phyloP scores from a whole-genome alignment of 2,329 filamentous ascomycete species.

The Colletotrichum sojae region DNA sequence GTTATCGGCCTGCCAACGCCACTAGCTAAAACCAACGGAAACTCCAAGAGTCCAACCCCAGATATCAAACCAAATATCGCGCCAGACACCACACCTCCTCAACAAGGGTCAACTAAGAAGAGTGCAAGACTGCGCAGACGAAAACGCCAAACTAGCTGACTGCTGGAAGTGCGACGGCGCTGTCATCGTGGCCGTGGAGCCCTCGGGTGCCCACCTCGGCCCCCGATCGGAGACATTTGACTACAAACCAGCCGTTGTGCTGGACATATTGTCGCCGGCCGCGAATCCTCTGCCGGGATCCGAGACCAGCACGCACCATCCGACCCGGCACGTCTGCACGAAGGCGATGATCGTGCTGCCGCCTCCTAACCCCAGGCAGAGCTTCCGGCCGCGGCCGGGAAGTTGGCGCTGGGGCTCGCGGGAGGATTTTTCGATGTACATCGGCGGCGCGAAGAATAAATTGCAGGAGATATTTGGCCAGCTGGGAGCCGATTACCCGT shows the following conservation, averaged over 20 bases:
- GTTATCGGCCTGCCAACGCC: not conserved
- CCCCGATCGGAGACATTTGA: not conserved
- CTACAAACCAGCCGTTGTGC: not conserved
- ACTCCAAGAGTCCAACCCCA: not conserved
- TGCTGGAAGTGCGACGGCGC: conserved; percentile 9
- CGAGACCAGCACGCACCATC: not conserved
- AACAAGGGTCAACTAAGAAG: conserved; percentile 6
- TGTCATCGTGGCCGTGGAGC: conserved; percentile 3
- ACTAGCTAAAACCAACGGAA: not conserved
- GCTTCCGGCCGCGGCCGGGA: not conserved
- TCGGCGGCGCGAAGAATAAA: not conserved
- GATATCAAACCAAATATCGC: not conserved
- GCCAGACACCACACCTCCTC: not conserved
- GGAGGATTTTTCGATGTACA: not conserved
- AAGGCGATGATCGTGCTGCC: not conserved
- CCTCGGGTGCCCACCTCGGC: not conserved
- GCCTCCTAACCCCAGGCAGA: not conserved
- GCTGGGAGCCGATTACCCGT: not conserved
- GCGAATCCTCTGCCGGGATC: not conserved
- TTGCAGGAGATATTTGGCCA: not conserved
- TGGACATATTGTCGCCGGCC: not conserved
- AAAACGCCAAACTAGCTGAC: conserved; percentile 14
- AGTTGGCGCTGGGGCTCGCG: not conserved
- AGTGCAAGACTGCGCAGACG: conserved; percentile 16
- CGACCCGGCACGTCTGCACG: not conserved